Conservation (phyloP, 352 stramenopile genomes). For the Globisporangium apiculatum region DNA sequence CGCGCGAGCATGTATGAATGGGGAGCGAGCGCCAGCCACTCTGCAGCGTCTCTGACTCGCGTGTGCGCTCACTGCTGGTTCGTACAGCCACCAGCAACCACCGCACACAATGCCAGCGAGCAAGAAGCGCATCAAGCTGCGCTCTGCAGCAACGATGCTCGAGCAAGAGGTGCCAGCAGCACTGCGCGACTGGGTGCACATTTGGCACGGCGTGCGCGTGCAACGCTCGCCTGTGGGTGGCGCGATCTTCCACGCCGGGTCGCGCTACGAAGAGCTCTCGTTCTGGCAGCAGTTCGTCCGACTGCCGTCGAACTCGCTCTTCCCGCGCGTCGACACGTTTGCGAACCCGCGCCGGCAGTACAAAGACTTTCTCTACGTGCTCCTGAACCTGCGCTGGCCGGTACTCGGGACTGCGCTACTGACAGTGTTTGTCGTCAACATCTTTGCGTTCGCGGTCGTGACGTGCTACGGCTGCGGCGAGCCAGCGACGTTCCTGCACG, state of each 20-base stretch:
- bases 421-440: slow-evolving; percentile 48
- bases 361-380: slow-evolving; percentile 81
- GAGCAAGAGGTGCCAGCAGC: slow-evolving; percentile 51
- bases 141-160: slow-evolving; percentile 28
- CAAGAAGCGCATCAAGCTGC: slow-evolving; percentile 75
- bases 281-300: slow-evolving; percentile 72
- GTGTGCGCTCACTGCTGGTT: too few relatives aligned
- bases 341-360: slow-evolving; percentile 60
- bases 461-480: slow-evolving; percentile 46
- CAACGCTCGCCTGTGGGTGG: slow-evolving; percentile 24
- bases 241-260: slow-evolving; percentile 65
- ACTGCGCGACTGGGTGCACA: slow-evolving; percentile 69
- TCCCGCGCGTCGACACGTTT: slow-evolving; percentile 49
- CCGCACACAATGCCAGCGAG: slow-evolving; percentile 43
- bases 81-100: background rate
- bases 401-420: slow-evolving; percentile 61
- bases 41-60: too few relatives aligned
- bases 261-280: slow-evolving; percentile 46
- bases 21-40: too few relatives aligned
- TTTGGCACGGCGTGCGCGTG: slow-evolving; percentile 76
- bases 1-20: too few relatives aligned
- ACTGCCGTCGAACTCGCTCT: slow-evolving; percentile 62
- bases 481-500: slow-evolving; percentile 41
- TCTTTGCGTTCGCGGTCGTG: slow-evolving; percentile 51
- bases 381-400: slow-evolving; percentile 78